Evolutionary conservation across 1,139 yeast species (phyloP), one percentile per base, ranked within the genome.

Genomic region (Lodderomyces margitis): DNA sequence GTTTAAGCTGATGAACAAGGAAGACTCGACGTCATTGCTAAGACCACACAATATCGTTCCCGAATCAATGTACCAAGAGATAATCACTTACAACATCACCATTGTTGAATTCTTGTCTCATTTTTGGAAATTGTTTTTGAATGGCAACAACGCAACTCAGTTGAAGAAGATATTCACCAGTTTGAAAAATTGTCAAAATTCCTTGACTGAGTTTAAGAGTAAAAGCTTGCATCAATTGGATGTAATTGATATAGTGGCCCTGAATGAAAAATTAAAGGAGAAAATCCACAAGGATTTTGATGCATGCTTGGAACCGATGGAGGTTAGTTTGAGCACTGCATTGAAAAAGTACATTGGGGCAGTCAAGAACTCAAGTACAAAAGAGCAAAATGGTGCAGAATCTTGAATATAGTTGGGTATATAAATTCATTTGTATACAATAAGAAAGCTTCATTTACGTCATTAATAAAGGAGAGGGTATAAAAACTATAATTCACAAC

Each of bases 51-150:
- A 59, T 37, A 50, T 69, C 12, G 55, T 70, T 3, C 59, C 70
- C 1, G 56, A 55, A 5, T 42, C 47, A 4, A 46, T 57, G 15
- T 52, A 59, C 4, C 72, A 68, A 45, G 72, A 69, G 41, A 62
- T 72, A 36, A 59, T 68, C 12, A 56, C 66, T 1, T 65, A 64
- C 48, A 71, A 71, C 47, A 58, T 66, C 32, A 71, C 75, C 3
- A 56, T 67, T 15, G 65, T 65, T 44, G 78, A 72, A 50, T 69
- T 72, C 43, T 54, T 72, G 19, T 66, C 74, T 15, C 77, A 72
- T 49, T 72, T 72, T 46, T 72, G 78, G 78, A 54, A 59, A 41
- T 50, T 71, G 2, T 72, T 59, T 44, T 55, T 68, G 31, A 59
- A 59, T 37, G 73, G 69, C 4, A 61, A 60, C 39, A 70, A 68